Percentiles rank a stretch among this genome's conserved stretches.
phyloP scores from a whole-genome alignment of 2,329 filamentous ascomycete genomes.

The Colletotrichum camelliae region DNA sequence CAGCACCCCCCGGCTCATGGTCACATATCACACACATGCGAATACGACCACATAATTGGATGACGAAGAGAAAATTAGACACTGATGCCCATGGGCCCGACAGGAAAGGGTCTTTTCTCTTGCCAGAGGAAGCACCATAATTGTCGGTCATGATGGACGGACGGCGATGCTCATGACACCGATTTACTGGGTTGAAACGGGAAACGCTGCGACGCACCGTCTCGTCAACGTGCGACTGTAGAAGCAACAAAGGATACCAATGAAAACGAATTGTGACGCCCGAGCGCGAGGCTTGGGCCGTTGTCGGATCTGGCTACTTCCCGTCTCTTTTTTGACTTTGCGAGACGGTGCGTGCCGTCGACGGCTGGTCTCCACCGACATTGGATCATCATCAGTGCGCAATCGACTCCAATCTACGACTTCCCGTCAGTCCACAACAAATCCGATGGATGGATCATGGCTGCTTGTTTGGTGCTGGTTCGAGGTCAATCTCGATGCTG shows the following conservation, averaged over 20 bases:
- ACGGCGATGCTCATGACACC: not conserved
- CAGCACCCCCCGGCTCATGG: not conserved
- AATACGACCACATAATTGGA: not conserved
- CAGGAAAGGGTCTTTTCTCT: not conserved
- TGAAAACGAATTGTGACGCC: not conserved
- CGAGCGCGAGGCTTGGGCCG: conserved; percentile 9
- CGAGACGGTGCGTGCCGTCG: conserved; percentile 21
- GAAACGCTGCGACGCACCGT: not conserved
- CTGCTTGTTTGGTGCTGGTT: not conserved
- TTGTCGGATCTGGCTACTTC: conserved; percentile 11
- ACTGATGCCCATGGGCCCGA: not conserved
- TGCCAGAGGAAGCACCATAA: not conserved
- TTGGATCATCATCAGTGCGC: conserved; percentile 12
- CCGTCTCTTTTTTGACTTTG: conserved; percentile 14
- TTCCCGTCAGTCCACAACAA: not conserved
- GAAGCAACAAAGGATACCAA: not conserved
- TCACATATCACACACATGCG: not conserved
- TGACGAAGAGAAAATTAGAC: not conserved
- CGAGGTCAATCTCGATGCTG: not conserved
- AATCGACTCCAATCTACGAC: not conserved
- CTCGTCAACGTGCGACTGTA: not conserved
- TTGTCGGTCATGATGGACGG: not conserved
- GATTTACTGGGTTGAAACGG: not conserved
- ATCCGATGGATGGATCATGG: not conserved
- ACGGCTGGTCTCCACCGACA: conserved; percentile 11